Percentiles rank a stretch among this genome's conserved stretches.
phyloP scores from a whole-genome alignment of 352 stramenopile species.

The Pythium pyrilobum region DNA sequence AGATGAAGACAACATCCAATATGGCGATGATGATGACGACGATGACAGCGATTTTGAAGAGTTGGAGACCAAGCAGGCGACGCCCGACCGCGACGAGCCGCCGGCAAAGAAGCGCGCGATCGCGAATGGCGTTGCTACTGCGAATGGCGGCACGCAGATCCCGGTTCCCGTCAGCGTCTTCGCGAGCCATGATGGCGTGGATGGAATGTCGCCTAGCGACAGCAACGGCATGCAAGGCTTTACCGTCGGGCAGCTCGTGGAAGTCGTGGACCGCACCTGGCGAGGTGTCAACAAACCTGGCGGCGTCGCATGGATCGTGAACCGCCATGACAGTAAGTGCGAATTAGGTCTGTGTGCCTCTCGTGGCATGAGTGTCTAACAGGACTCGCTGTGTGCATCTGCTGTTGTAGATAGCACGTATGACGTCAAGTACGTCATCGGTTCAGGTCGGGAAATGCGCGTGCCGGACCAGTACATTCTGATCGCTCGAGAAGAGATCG shows the following conservation, averaged over 20 bases:
- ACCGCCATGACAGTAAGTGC: slow-evolving; percentile 37
- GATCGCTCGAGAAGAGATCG: slow-evolving; percentile 17
- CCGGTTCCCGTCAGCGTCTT: no score
- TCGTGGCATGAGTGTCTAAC: no score
- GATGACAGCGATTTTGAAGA: background rate
- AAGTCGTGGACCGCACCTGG: slow-evolving; percentile 86
- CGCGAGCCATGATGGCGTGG: no score
- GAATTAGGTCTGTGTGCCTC: background rate
- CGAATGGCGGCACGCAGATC: background rate
- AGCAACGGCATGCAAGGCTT: background rate
- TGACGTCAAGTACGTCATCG: slow-evolving; percentile 36
- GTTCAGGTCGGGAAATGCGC: slow-evolving; percentile 14
- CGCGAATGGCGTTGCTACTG: background rate
- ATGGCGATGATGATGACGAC: background rate
- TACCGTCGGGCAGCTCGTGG: slow-evolving; percentile 66
- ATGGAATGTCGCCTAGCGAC: no score
- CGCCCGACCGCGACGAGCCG: background rate
- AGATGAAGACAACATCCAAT: background rate
- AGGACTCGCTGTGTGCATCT: background rate
- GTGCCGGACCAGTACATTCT: slow-evolving; percentile 24
- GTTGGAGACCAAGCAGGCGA: background rate
- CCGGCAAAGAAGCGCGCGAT: slow-evolving; percentile 5
- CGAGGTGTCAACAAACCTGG: slow-evolving; percentile 90
- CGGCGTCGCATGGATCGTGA: slow-evolving; percentile 75
- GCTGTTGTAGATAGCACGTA: slow-evolving; percentile 24